phyloP scores from a whole-genome alignment of 345 rosid genomes.

The Salix koriyanagi region DNA sequence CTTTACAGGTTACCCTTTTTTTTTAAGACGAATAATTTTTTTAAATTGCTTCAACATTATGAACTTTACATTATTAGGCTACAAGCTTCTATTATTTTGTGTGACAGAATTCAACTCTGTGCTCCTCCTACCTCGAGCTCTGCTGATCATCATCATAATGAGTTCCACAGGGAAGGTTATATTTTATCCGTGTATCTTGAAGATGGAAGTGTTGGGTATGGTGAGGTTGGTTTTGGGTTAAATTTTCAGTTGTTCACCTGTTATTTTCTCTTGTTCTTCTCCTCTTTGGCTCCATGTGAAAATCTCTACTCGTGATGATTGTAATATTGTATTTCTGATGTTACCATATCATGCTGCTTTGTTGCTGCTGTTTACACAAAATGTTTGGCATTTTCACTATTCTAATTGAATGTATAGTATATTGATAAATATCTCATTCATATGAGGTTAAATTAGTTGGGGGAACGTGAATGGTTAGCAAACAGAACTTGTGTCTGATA shows the following conservation, averaged over 20 bases:
- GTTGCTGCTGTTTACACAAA: background rate
- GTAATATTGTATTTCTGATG: background rate
- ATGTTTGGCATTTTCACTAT: too few relatives aligned
- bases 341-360: background rate
- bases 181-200: conserved; percentile 71
- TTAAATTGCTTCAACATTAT: background rate
- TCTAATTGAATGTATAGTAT: background rate
- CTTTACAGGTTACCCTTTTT: conserved; percentile 54
- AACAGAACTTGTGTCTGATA: background rate
- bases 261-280: background rate
- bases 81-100: conserved; percentile 13
- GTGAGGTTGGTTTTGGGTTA: conserved; percentile 62
- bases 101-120: conserved; percentile 59
- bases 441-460: background rate
- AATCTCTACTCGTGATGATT: conserved; percentile 4
- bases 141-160: conserved; percentile 23
- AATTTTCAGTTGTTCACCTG: background rate
- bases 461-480: background rate
- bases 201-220: conserved; percentile 77
- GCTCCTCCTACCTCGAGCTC: conserved; percentile 63
- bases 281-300: conserved; percentile 8
- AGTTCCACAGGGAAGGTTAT: conserved; percentile 67
- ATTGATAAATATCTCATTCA: background rate
- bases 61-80: conserved; percentile 1
- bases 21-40: background rate